Conservation (phyloP, 116 monocot genomes). For the Iris pallida region DNA sequence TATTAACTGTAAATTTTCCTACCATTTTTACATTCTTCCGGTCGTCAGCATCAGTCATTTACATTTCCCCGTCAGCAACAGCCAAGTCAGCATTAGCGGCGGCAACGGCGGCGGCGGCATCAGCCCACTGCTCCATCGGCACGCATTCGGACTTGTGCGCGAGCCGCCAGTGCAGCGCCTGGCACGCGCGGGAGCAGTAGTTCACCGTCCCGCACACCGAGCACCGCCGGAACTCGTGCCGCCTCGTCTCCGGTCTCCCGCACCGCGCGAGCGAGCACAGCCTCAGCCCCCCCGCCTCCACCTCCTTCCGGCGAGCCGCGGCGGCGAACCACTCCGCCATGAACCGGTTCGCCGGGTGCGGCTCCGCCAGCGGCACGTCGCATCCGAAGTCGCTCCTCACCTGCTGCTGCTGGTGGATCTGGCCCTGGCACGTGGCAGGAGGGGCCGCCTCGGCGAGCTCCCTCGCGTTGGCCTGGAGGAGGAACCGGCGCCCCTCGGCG, state of each 20-base stretch:
- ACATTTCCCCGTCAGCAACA: neutral
- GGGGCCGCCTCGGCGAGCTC: constrained; percentile 13
- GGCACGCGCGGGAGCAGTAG: constrained; percentile 5
- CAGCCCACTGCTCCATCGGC: constrained; percentile 8
- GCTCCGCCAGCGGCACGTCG: constrained; percentile 7
- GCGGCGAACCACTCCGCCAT: constrained; percentile 4
- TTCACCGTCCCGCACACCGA: neutral
- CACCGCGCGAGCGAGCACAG: neutral
- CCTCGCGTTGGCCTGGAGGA: constrained; percentile 38
- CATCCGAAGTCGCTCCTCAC: constrained; percentile 18
- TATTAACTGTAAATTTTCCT: no score
- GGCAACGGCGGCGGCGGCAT: neutral
- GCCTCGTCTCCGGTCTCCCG: constrained; percentile 1
- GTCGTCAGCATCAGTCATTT: neutral
- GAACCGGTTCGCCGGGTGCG: neutral
- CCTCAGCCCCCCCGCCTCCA: neutral
- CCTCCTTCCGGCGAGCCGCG: neutral
- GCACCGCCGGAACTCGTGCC: constrained; percentile 5
- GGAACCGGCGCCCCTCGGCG: constrained; percentile 44
- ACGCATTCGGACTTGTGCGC: neutral
- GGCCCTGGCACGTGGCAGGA: neutral
- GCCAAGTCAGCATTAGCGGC: neutral
- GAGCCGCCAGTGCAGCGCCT: neutral
- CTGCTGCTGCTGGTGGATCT: neutral
- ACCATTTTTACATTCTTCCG: no score